Conservation (phyloP, 192 early-diverging fungal genomes). For the Pilaira anomala region DNA sequence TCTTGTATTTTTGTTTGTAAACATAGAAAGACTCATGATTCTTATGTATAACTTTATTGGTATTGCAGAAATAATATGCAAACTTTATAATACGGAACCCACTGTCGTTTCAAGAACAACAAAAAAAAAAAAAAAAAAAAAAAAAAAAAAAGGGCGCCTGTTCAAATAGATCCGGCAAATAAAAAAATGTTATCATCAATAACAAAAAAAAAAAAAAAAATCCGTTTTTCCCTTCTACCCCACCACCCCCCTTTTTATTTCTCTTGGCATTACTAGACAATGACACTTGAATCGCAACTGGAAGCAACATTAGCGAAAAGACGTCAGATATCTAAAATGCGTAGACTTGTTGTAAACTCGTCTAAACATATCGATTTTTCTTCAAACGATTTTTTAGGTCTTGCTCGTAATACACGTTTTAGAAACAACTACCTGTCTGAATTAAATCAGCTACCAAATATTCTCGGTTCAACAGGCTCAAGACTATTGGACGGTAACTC, state of each 20-base stretch:
- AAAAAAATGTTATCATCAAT: too few species aligned
- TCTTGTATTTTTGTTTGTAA: too few species aligned
- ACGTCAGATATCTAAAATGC: conserved; percentile 30
- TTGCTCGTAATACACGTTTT: conserved; percentile 52
- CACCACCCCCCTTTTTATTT: neutral
- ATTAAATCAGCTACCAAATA: conserved; percentile 37
- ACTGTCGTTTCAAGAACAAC: too few species aligned
- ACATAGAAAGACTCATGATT: too few species aligned
- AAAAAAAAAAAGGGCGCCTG: too few species aligned
- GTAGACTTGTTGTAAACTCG: conserved; percentile 46
- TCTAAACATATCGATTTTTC: conserved; percentile 60
- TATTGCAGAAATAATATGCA: too few species aligned
- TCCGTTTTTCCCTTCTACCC: neutral
- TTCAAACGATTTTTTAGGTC: conserved; percentile 81
- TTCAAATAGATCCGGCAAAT: too few species aligned
- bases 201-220: too few species aligned
- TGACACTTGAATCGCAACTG: conserved; percentile 14
- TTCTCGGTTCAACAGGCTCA: conserved; percentile 73
- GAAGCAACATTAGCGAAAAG: conserved; percentile 19
- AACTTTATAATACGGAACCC: too few species aligned
- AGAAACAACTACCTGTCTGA: conserved; percentile 43
- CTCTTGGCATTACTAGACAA: neutral
- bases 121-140: too few species aligned
- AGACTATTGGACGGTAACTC: conserved; percentile 75
- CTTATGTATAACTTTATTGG: too few species aligned